These are phyloP conservation scores for Chenopodium album DNA, from an alignment of 148 eudicot genomes.

Conservation along the genomic window DNA sequence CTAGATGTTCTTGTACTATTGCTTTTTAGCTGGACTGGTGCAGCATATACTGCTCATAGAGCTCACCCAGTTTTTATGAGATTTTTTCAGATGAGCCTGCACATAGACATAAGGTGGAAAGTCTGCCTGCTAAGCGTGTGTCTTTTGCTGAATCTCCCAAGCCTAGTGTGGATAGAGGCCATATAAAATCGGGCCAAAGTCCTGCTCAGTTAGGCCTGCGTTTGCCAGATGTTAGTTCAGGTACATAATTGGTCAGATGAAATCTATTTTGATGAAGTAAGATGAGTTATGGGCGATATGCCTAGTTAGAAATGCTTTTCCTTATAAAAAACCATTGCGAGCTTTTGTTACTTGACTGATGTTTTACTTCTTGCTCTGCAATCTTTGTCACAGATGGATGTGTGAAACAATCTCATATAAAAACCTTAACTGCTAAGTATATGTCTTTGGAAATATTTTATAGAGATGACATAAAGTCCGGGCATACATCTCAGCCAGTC, in stretches of 20 bases:
- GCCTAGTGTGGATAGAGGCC: neutral
- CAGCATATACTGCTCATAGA: neutral
- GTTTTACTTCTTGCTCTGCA: no score
- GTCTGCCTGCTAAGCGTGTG: neutral
- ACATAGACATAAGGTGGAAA: neutral
- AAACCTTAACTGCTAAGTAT: no score
- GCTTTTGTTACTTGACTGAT: no score
- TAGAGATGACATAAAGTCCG: no score
- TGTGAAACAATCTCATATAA: no score
- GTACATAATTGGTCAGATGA: neutral
- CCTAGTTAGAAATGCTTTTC: no score
- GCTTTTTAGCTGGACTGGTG: neutral
- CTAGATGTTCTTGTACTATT: neutral
- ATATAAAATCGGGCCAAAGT: neutral
- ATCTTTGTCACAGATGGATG: no score
- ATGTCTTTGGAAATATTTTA: no score
- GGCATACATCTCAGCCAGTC: no score
- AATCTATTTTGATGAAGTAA: no score
- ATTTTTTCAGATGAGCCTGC: slow-evolving; percentile 18
- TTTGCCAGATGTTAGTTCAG: slow-evolving; percentile 17
- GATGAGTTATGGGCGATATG: no score
- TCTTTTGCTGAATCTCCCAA: neutral
- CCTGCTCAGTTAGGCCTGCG: neutral
- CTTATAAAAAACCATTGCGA: no score
- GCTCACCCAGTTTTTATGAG: neutral